phyloP scores from a whole-genome alignment of 306 rosid species.

The Rosa persica region DNA sequence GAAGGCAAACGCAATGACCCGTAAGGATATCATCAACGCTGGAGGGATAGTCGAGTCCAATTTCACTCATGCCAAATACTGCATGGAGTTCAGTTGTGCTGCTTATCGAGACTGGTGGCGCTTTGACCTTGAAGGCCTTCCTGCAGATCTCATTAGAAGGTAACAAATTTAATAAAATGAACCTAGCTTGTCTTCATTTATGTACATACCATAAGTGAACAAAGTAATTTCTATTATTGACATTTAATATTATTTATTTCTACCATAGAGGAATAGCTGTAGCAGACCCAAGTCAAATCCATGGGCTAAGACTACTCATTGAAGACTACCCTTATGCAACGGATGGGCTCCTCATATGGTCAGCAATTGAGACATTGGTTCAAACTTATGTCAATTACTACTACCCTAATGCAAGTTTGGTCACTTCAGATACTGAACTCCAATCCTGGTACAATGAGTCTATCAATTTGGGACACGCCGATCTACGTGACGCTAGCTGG shows the following conservation, averaged over 20 bases:
- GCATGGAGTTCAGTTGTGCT: conserved; percentile 76
- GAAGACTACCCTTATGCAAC: conserved; percentile 83
- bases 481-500: conserved; percentile 57
- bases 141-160: conserved; percentile 87
- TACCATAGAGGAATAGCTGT: conserved; percentile 67
- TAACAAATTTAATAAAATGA: too few relatives aligned
- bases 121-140: conserved; percentile 76
- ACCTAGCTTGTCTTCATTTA: too few relatives aligned
- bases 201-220: too few relatives aligned
- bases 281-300: conserved; percentile 65
- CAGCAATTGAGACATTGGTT: conserved; percentile 73
- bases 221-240: too few relatives aligned
- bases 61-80: conserved; percentile 69
- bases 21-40: conserved; percentile 58
- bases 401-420: conserved; percentile 51
- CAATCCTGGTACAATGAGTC: conserved; percentile 73
- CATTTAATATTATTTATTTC: too few relatives aligned
- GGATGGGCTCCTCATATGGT: conserved; percentile 79
- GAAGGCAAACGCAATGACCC: conserved; percentile 76
- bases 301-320: conserved; percentile 70
- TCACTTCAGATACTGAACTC: conserved; percentile 64
- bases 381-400: conserved; percentile 62
- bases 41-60: conserved; percentile 69
- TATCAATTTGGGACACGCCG: conserved; percentile 77
- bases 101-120: conserved; percentile 78